These are phyloP conservation scores for Melampsora abietis-canadensis DNA, from an alignment of 1,284 basidiomycete genomes.

Conservation along the genomic window DNA sequence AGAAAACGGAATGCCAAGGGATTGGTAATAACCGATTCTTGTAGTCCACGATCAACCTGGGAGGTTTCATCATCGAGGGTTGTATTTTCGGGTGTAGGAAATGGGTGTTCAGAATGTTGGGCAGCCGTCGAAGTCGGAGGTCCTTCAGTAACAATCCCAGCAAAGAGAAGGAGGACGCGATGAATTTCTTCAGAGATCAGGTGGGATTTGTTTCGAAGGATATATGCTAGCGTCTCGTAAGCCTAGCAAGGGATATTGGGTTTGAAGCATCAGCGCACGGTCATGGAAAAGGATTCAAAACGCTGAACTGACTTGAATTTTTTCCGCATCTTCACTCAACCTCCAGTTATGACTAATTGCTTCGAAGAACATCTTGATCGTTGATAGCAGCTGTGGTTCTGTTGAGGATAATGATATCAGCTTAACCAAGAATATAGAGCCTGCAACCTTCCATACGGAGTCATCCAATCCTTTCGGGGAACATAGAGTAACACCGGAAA, in stretches of 20 bases:
- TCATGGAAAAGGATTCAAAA: not conserved
- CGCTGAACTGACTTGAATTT: conserved; percentile 60
- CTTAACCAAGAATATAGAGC: conserved; percentile 69
- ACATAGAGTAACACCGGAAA: conserved; percentile 63
- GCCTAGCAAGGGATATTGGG: conserved; percentile 59
- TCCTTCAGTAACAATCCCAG: conserved; percentile 36
- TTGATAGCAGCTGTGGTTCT: conserved; percentile 67
- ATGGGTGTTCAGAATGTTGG: not conserved
- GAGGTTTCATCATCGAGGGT: not conserved
- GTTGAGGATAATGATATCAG: conserved; percentile 76
- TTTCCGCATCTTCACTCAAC: conserved; percentile 56
- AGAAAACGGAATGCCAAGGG: conserved; percentile 75
- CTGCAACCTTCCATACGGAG: conserved; percentile 77
- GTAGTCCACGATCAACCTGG: conserved; percentile 5
- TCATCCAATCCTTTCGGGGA: conserved; percentile 67
- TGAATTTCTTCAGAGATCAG: conserved; percentile 63
- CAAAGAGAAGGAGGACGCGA: conserved; percentile 30
- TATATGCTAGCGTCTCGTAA: conserved; percentile 77
- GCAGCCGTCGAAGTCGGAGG: not conserved
- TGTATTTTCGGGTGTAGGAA: not conserved
- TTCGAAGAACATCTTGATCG: conserved; percentile 71
- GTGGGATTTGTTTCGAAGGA: conserved; percentile 69
- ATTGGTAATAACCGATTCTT: conserved; percentile 73
- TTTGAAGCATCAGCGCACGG: not conserved
- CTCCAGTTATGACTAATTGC: conserved; percentile 80